Base-by-base conservation (phyloP, 345 rosid genomes). In the Brassica carinata region DNA sequence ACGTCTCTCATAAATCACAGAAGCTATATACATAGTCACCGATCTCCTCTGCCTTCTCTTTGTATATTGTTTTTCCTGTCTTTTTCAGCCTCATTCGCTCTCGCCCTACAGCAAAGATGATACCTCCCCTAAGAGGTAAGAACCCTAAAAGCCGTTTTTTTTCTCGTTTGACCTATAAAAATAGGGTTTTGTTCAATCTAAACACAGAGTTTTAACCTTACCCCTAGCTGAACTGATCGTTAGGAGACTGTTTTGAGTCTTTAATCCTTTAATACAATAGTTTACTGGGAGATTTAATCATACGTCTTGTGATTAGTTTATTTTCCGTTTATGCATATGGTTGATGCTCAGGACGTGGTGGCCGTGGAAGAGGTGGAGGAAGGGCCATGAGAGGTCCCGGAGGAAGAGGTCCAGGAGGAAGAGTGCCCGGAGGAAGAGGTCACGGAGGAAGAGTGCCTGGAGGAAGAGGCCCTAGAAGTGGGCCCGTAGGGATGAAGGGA, bases 401-500 rank as follows among this genome's bases (percentile, higher is more conserved):
- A 77, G 78, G 86, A 30, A 89, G 91, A 26, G 87, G 91, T 30
- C 43, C 43, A 2, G 86, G 90, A 0, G 78, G 88, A 0, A 84
- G 92, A n/a, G 86, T 11, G 8, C 78, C 69, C 0, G 75, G 87
- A 30, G 86, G 88, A 4, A 81, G 88, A 34, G 83, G 86, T 8
- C n/a, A n/a, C 10, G 29, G 62, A 13, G 78, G 81, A 23, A 81
- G 87, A 48, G 30, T 85, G 14, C 38, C 67, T 0, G 81, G 80
- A 38, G 83, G 91, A 8, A 76, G 90, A 18, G 85, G 97, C 59
- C 59, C 59, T 53, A 53, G 23, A 53, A 17, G 59, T n/a, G 19
- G 5, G 59, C 59, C 59, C 51, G 14, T 2, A 0, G 99, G 97
- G 61, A 90, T 93, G 99, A 96, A 77, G 48, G 99, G 97, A 67